Base-by-base conservation (phyloP, 2,329 filamentous ascomycete genomes). In the Apiospora rasikravindrae region DNA sequence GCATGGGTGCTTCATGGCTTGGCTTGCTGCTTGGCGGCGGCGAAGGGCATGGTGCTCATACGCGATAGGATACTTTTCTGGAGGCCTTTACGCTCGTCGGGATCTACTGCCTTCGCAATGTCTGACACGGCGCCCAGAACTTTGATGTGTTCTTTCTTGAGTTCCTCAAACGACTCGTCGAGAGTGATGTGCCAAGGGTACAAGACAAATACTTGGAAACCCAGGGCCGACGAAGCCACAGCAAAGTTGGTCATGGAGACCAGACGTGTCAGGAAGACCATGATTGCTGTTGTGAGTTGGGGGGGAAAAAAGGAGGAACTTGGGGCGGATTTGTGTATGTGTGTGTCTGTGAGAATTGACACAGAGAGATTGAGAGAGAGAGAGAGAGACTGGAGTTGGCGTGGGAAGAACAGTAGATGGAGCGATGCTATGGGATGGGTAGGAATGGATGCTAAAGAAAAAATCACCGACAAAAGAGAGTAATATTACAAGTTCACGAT, bases 121-220 rank as follows among this genome's bases (percentile, higher is more conserved):
- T 77, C 77, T 72, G 78, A 80, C 67, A 83, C 80, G 37, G 80
- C 76, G 57, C 79, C 76, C 69, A 85, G 79, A 40, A 86, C 84
- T 70, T 81, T 80, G 22, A 86, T 75, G 75, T 92, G 89, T 75
- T 92, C 90, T 71, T 84, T 85, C 77, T 88, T 90, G 33, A 92
- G 81, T 14, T 85, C 82, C 71, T 88, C 84, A 77, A 93, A 92
- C 73, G 89, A 88, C 26, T 87, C 85, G 74, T 92, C 89, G 8
- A 93, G 83, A 77, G 91, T 84, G 77, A 91, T 87, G 80, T 93
- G 91, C 91, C 91, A 93, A 1, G 91, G 91, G 80, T 93, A 93
- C 14, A 93, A 84, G 51, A 93, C 91, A 76, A 89, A 90, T 69
- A 92, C 89, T 81, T 93, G 91, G 80, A 93, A 93, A 47, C 84